Conservation (phyloP, 805 yeast genomes). For the Sugiyamaella floridensis region DNA sequence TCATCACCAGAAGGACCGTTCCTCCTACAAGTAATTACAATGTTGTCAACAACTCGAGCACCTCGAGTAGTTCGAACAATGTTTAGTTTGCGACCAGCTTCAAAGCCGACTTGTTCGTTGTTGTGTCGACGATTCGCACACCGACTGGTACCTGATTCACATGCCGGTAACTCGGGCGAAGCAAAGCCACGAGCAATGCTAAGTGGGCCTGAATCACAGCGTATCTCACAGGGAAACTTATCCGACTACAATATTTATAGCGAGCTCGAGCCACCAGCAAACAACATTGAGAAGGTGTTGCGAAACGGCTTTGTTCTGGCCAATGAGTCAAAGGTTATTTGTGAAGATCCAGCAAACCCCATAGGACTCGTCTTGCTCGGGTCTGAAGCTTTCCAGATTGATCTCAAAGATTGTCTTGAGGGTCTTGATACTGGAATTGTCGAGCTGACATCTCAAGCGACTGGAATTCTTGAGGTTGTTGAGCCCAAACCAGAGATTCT, state of each 20-base stretch:
- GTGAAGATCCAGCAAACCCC: conserved; percentile 26
- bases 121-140: too few species aligned
- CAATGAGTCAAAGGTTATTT: conserved; percentile 41
- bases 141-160: neutral
- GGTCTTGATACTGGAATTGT: conserved; percentile 51
- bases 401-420: conserved; percentile 34
- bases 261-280: conserved; percentile 39
- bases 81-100: too few species aligned
- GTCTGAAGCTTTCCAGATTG: conserved; percentile 54
- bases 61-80: too few species aligned
- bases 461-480: conserved; percentile 45
- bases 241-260: conserved; percentile 42
- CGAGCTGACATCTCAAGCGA: conserved; percentile 40
- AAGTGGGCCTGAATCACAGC: conserved; percentile 7
- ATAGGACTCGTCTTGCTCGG: conserved; percentile 29
- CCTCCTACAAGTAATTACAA: too few species aligned
- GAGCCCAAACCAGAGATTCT: conserved; percentile 75
- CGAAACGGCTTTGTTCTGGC: conserved; percentile 54
- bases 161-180: neutral
- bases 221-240: conserved; percentile 20
- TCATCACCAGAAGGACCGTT: too few species aligned
- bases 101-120: too few species aligned
- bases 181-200: conserved; percentile 1
- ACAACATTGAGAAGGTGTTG: conserved; percentile 46
- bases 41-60: too few species aligned